Conservation (phyloP, 352 stramenopile genomes). For the Globisporangium emineosum region DNA sequence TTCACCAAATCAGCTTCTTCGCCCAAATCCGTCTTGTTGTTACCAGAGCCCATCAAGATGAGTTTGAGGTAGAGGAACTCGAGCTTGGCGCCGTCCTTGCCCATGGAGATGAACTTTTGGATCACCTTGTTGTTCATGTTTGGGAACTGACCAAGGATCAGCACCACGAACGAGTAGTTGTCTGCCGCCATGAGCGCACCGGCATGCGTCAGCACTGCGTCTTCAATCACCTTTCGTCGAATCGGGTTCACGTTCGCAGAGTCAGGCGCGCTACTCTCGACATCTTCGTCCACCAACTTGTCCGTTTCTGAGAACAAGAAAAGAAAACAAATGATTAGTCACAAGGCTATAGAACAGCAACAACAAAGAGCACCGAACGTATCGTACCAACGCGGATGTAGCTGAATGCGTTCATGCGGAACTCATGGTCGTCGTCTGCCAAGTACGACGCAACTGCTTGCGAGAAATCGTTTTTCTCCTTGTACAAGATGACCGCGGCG, state of each 20-base stretch:
- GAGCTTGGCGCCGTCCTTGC: slow-evolving; percentile 68
- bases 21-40: slow-evolving; percentile 45
- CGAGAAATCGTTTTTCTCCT: slow-evolving; percentile 70
- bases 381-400: slow-evolving; percentile 62
- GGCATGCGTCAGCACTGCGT: slow-evolving; percentile 70
- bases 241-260: slow-evolving; percentile 24
- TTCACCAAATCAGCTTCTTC: slow-evolving; percentile 78
- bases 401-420: slow-evolving; percentile 78
- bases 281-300: slow-evolving; percentile 43
- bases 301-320: slow-evolving; percentile 29
- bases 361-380: neutral
- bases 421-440: slow-evolving; percentile 77
- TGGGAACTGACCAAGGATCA: slow-evolving; percentile 85
- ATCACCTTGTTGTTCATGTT: slow-evolving; percentile 86
- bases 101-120: slow-evolving; percentile 78
- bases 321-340: neutral
- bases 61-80: slow-evolving; percentile 84
- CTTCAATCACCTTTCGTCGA: slow-evolving; percentile 69
- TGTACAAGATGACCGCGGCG: slow-evolving; percentile 78
- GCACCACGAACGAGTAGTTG: slow-evolving; percentile 81
- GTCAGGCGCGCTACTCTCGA: slow-evolving; percentile 22
- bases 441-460: slow-evolving; percentile 80
- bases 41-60: slow-evolving; percentile 60
- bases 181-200: slow-evolving; percentile 88
- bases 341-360: neutral